Evolutionary conservation across 2,329 filamentous ascomycete species (phyloP), one percentile per base, ranked within the genome.

Genomic region (Colletotrichum spaethianum): DNA sequence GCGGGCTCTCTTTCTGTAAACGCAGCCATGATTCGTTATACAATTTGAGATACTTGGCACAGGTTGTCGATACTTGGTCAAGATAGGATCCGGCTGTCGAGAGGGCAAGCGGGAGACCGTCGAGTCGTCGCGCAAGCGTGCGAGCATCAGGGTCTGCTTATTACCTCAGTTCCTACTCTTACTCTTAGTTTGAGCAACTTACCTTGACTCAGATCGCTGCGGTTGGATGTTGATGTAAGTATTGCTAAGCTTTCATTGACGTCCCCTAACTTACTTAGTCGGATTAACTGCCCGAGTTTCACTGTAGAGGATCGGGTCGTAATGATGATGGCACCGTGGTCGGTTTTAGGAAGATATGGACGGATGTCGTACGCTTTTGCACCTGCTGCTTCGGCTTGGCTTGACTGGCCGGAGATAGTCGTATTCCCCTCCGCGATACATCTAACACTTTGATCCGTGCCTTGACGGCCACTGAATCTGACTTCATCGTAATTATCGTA

Each of bases 401-500:
- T 56, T 18, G 26, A 48, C n/a, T n/a, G 8, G 28, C 44, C 20
- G 2, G 18, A 40, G 8, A 50, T 7, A 20, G 44, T 5, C 26
- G 0, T 7, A 42, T 6, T 42, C 11, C 23, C 57, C 28, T 33
- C 42, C 14, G 42, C 16, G 1, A 31, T n/a, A 20, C 6, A 11
- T 55, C 1, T 38, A 1, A 12, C 11, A 18, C 12, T 62, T 38
- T 36, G 11, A 9, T 23, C 44, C 4, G 20, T 8, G 80, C 80
- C 20, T 1, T 12, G 70, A 3, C 55, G 53, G 33, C 62, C 64
- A 38, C 71, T 38, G 28, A 80, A 56, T 53, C 78, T 79, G 3
- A 81, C 82, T 46, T 83, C 80, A 70, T 86, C 80, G 64, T 83
- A 83, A 60, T 86, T 85, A 64, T 85, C 81, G 62, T 78, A 85